Evolutionary conservation across 352 stramenopile genomes (phyloP), one percentile per base, ranked within the genome.

Genomic region (Phytopythium ostracodes): DNA sequence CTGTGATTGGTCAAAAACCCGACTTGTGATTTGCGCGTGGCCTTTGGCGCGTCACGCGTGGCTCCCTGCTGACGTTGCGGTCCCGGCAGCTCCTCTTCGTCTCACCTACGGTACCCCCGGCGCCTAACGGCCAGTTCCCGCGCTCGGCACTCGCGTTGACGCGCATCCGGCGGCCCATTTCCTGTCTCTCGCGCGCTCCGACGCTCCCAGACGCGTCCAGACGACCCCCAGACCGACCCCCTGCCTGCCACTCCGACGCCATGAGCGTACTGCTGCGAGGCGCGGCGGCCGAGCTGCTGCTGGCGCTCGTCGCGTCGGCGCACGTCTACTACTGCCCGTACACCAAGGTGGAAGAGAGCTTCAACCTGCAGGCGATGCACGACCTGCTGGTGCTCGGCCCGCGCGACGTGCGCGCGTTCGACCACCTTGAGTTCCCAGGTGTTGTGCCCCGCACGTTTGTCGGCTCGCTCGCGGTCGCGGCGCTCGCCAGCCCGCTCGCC

Each of bases 381-480:
- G 98, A 99, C 75, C 66, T 99, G 27, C 88, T 98, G 33, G 84
- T 87, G 10, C 84, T 92, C 40, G 77, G 76, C 47, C 62, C 71
- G 43, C 57, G 67, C 35, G 59, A 72, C 42, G 63, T 95, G 25
- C 62, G 64, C 24, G 25, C 69, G 22, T 99, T 97, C 68, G 98
- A 99, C 82, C 98, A 99, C 81, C 75, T 98, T 40, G 80, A 92
- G 65, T 99, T 98, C 76, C 97, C 97, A 0, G 98, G 98, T 24
- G 97, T 99, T 15, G 98, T 99, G 38, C 97, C 98, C 36, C 86
- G 98, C 56, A 99, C 97, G 2, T 99, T 99, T 77, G 50, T 97
- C 27, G 92, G 94, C 20, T 79, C 93, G 17, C 63, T 98, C n/a
- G 63, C 67, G 0, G 72, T 97, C 51, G 78, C 84, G 3, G 62